These are phyloP conservation scores for Aspergillus hiratsukae DNA, from an alignment of 2,329 filamentous ascomycete species.

Conservation along the genomic window DNA sequence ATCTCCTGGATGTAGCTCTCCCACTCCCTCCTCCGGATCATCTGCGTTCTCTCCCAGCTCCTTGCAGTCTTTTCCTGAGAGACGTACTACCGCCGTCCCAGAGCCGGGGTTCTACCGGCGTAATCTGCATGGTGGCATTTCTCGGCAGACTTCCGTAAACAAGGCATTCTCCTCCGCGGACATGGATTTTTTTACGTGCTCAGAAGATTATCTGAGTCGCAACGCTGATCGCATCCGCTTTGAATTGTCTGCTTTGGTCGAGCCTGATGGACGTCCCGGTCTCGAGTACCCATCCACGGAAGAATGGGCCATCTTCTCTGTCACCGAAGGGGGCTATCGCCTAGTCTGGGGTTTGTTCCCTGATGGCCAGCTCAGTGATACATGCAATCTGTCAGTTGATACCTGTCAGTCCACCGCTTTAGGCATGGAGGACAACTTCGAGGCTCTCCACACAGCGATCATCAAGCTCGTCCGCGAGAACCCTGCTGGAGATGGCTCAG, in stretches of 20 bases:
- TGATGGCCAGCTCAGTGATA: conserved; percentile 61
- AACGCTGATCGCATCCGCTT: conserved; percentile 39
- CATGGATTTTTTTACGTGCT: conserved; percentile 21
- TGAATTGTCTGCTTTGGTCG: conserved; percentile 36
- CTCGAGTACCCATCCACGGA: conserved; percentile 75
- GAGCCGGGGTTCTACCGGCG: conserved; percentile 33
- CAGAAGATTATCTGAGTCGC: conserved; percentile 25
- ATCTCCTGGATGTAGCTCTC: conserved; percentile 24
- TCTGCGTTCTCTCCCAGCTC: conserved; percentile 18
- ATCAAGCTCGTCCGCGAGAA: conserved; percentile 77
- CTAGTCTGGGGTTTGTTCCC: conserved; percentile 62
- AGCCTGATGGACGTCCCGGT: conserved; percentile 47
- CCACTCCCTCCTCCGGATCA: conserved; percentile 22
- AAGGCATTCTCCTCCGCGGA: conserved; percentile 30
- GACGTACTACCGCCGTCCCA: conserved; percentile 12
- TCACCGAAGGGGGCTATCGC: conserved; percentile 66
- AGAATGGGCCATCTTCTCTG: conserved; percentile 76
- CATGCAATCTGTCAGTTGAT: conserved; percentile 52
- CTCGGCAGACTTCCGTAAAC: conserved; percentile 20
- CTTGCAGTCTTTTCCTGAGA: conserved; percentile 18
- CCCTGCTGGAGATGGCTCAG: conserved; percentile 63
- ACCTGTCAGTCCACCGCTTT: conserved; percentile 32
- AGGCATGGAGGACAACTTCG: conserved; percentile 73
- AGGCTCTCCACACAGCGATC: conserved; percentile 74
- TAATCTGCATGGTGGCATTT: conserved; percentile 19